Evolutionary conservation across 106 monocot genomes (phyloP).

Genomic region (Dendrobium nobile): DNA sequence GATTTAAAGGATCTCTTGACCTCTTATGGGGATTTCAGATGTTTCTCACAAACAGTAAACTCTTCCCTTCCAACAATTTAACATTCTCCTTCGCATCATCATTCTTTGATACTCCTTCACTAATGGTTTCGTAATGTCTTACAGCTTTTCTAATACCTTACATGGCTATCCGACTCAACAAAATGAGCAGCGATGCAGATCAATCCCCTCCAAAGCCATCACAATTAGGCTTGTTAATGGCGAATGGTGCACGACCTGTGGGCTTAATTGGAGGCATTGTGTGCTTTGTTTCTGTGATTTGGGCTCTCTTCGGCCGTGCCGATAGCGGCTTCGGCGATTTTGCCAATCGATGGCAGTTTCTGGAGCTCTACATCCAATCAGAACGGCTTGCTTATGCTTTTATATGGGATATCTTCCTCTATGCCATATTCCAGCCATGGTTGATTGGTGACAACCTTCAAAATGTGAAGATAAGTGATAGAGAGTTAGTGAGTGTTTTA

Average conservation of each 20-base stretch:
- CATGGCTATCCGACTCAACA: constrained; percentile 89
- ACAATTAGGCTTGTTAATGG: constrained; percentile 46
- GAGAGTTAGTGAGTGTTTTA: constrained; percentile 33
- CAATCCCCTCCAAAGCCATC: constrained; percentile 23
- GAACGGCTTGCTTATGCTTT: constrained; percentile 94
- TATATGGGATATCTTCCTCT: constrained; percentile 80
- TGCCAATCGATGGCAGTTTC: constrained; percentile 39
- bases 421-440: constrained; percentile 91
- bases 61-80: background rate
- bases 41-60: constrained; percentile 90
- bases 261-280: constrained; percentile 45
- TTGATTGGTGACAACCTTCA: constrained; percentile 78
- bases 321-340: constrained; percentile 48
- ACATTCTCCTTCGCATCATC: background rate
- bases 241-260: constrained; percentile 36
- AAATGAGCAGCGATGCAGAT: constrained; percentile 11
- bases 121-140: background rate
- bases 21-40: constrained; percentile 90
- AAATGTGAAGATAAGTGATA: constrained; percentile 42
- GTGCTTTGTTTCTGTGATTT: constrained; percentile 51
- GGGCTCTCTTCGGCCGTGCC: constrained; percentile 55
- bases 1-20: constrained; percentile 71
- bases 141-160: constrained; percentile 92
- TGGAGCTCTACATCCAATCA: constrained; percentile 47
- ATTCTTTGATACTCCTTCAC: background rate